These are phyloP conservation scores for Tulasnella sp. DNA, from an alignment of 768 basidiomycete genomes.

Conservation along the genomic window DNA sequence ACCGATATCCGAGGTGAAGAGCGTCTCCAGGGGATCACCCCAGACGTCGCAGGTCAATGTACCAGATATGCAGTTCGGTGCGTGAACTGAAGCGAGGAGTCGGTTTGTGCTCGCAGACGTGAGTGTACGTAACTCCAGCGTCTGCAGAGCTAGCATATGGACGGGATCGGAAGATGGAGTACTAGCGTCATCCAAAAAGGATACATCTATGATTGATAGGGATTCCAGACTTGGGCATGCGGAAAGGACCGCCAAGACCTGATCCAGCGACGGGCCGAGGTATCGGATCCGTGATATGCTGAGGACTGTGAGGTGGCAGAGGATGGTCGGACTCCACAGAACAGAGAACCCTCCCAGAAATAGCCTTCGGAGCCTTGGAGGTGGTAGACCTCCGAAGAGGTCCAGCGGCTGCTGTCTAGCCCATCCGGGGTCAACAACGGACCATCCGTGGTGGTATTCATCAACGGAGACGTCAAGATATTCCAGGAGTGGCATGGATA, in stretches of 20 bases:
- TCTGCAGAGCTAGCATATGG: background rate
- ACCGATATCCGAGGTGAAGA: background rate
- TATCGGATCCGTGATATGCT: background rate
- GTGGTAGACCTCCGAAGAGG: background rate
- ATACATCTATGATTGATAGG: background rate
- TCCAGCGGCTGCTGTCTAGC: background rate
- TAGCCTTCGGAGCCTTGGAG: background rate
- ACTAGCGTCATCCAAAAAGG: background rate
- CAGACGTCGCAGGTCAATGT: background rate
- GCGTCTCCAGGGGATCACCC: background rate
- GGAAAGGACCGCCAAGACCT: background rate
- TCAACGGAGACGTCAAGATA: background rate
- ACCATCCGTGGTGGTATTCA: too few relatives aligned
- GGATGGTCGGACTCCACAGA: background rate
- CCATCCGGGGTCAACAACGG: background rate
- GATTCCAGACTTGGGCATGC: background rate
- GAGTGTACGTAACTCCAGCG: background rate
- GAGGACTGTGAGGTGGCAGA: background rate
- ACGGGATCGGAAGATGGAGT: background rate
- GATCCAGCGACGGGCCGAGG: background rate
- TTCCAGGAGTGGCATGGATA: background rate
- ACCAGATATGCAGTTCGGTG: background rate
- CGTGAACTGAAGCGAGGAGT: background rate
- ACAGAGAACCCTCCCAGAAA: background rate
- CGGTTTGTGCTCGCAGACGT: background rate